Evolutionary conservation across 306 rosid genomes (phyloP).

Genomic region (Casuarina equisetifolia): DNA sequence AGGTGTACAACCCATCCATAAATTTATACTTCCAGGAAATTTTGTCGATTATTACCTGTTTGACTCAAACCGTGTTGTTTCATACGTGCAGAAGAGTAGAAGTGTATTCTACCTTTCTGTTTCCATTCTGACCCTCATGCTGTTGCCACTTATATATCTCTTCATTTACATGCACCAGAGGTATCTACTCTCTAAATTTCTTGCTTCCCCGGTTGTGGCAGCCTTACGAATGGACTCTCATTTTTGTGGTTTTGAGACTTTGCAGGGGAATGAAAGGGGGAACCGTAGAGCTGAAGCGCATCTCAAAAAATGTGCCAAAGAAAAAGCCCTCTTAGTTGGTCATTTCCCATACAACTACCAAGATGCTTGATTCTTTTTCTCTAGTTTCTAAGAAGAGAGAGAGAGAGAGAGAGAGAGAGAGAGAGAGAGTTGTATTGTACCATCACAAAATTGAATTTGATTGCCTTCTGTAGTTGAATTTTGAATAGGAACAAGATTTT

Average conservation of each 20-base stretch:
- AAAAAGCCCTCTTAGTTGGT: conserved; percentile 58
- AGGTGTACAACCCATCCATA: neutral
- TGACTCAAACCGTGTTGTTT: conserved; percentile 17
- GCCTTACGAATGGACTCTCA: conserved; percentile 15
- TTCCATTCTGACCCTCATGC: conserved; percentile 49
- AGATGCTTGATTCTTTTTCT: conserved; percentile 16
- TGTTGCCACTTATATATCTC: conserved; percentile 57
- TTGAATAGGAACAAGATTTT: conserved; percentile 10
- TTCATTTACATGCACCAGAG: conserved; percentile 63
- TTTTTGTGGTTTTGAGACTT: conserved; percentile 17
- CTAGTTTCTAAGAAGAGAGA: too few relatives aligned
- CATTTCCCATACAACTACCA: conserved; percentile 15
- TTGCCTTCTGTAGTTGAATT: neutral
- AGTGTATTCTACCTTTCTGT: conserved; percentile 49
- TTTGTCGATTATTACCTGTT: neutral
- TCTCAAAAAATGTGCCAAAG: conserved; percentile 54
- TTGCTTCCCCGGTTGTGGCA: conserved; percentile 13
- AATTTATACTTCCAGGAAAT: neutral
- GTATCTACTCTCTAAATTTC: conserved; percentile 37
- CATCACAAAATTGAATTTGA: neutral
- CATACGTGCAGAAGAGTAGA: conserved; percentile 49
- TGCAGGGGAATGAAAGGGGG: conserved; percentile 64
- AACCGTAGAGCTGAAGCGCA: conserved; percentile 53
- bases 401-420: conserved; percentile 1
- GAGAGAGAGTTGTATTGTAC: conserved; percentile 8